phyloP scores from a whole-genome alignment of 2,329 filamentous ascomycete species.

The Fusarium avenaceum region DNA sequence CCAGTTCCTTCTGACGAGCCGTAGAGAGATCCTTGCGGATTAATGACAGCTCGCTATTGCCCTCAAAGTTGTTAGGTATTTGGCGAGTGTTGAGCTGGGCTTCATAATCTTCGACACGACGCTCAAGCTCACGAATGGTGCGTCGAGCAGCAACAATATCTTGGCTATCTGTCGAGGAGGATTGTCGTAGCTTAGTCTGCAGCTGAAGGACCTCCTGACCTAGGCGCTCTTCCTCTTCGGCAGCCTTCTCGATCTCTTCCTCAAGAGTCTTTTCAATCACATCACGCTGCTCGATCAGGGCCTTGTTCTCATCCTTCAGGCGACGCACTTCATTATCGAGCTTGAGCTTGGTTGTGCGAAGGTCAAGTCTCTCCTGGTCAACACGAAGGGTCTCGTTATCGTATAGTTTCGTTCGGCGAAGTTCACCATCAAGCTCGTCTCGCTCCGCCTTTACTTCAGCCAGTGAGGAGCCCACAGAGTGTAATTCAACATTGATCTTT shows the following conservation, averaged over 20 bases:
- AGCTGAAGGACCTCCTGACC: conserved; percentile 67
- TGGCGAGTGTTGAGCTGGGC: conserved; percentile 55
- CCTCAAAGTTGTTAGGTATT: conserved; percentile 56
- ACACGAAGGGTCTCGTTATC: conserved; percentile 71
- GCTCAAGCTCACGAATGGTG: conserved; percentile 75
- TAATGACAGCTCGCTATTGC: conserved; percentile 68
- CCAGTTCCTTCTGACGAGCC: conserved; percentile 75
- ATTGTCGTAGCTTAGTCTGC: conserved; percentile 61
- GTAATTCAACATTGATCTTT: conserved; percentile 71
- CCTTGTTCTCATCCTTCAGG: conserved; percentile 73
- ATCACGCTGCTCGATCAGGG: conserved; percentile 68
- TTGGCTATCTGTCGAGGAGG: conserved; percentile 62
- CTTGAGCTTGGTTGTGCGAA: conserved; percentile 76
- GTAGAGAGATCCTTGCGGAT: conserved; percentile 73
- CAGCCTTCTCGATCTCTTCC: conserved; percentile 74
- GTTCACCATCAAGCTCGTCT: conserved; percentile 73
- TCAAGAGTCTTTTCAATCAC: conserved; percentile 74
- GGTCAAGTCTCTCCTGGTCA: conserved; percentile 77
- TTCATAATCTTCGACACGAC: conserved; percentile 69
- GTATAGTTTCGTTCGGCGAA: conserved; percentile 67
- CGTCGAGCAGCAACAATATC: conserved; percentile 71
- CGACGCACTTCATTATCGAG: conserved; percentile 76
- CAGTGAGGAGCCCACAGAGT: conserved; percentile 68
- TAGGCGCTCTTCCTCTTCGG: conserved; percentile 74
- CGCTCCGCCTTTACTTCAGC: conserved; percentile 73